A percentile compares a stretch with the other conserved stretches of the same genome.
Evolutionary conservation across 1,139 yeast species (phyloP).

Genomic region (Blastobotrys malaysiensis): DNA sequence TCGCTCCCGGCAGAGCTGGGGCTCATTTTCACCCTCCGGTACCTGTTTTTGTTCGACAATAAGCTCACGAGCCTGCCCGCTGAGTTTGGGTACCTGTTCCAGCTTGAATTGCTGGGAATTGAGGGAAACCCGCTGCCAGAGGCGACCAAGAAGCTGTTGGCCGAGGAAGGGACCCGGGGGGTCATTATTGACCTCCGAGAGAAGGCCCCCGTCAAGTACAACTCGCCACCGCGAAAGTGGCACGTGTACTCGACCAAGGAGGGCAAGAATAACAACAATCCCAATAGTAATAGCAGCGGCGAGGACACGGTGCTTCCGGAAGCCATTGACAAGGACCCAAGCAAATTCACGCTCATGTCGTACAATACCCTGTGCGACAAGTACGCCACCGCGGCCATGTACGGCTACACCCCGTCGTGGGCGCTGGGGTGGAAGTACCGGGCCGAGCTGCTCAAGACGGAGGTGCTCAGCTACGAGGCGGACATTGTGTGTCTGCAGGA

Average conservation of each 20-base stretch:
- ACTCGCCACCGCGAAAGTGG: constrained; percentile 79
- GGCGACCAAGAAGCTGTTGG: constrained; percentile 57
- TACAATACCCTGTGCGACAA: constrained; percentile 93
- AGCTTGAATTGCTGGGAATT: constrained; percentile 79
- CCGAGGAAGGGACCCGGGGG: constrained; percentile 82
- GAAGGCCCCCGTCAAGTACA: constrained; percentile 59
- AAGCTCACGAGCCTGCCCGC: constrained; percentile 67
- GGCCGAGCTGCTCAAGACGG: constrained; percentile 65
- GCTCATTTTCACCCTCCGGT: constrained; percentile 70
- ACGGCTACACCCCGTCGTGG: constrained; percentile 95
- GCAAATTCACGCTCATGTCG: constrained; percentile 66
- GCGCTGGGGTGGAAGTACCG: constrained; percentile 95
- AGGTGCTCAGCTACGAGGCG: constrained; percentile 56
- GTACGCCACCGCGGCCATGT: constrained; percentile 89
- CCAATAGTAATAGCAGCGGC: no score
- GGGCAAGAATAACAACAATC: no score
- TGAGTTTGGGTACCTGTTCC: constrained; percentile 82
- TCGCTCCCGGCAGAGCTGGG: constrained; percentile 81
- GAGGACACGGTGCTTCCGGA: not conserved
- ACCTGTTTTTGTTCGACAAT: constrained; percentile 84
- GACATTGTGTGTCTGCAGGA: constrained; percentile 92
- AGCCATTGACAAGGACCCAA: not conserved
- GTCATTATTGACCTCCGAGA: constrained; percentile 78
- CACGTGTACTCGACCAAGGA: constrained; percentile 72
- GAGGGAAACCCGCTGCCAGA: constrained; percentile 88